Evolutionary conservation across 2,329 filamentous ascomycete species (phyloP).

Genomic region (Ascosphaera acerosa): DNA sequence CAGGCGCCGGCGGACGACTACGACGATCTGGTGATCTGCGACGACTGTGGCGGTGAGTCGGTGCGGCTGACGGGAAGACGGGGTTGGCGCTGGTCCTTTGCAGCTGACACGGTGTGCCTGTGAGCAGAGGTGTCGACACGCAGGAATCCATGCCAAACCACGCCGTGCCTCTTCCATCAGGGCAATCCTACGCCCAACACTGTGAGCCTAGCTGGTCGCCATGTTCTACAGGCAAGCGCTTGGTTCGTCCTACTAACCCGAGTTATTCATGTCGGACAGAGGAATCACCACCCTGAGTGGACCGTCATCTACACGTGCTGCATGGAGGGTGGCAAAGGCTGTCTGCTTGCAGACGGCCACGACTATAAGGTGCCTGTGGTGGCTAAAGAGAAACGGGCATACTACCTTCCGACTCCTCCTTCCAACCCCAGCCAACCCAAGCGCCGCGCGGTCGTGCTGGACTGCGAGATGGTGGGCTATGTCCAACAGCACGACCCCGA

Average conservation of each 20-base stretch:
- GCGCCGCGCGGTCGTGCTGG: conserved; percentile 16
- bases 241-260: too few relatives aligned
- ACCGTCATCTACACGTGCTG: conserved; percentile 3
- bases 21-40: background rate
- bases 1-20: background rate
- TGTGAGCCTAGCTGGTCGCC: background rate
- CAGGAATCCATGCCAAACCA: background rate
- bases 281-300: background rate
- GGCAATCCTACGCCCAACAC: background rate
- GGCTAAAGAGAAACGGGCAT: background rate
- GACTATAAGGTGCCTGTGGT: background rate
- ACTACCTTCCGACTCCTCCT: background rate
- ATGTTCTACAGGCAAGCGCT: background rate
- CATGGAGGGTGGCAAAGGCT: conserved; percentile 2
- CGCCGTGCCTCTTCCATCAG: background rate
- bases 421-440: background rate
- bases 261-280: too few relatives aligned
- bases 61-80: too few relatives aligned
- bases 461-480: conserved; percentile 23
- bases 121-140: too few relatives aligned
- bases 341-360: conserved; percentile 1
- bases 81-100: too few relatives aligned
- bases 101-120: too few relatives aligned
- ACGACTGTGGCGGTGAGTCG: background rate
- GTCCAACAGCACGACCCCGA: conserved; percentile 14